Percentiles rank a stretch among this genome's conserved stretches.
These are phyloP conservation scores for Triangularia verruculosa DNA, from an alignment of 2,329 filamentous ascomycete species.

Conservation along the genomic window DNA sequence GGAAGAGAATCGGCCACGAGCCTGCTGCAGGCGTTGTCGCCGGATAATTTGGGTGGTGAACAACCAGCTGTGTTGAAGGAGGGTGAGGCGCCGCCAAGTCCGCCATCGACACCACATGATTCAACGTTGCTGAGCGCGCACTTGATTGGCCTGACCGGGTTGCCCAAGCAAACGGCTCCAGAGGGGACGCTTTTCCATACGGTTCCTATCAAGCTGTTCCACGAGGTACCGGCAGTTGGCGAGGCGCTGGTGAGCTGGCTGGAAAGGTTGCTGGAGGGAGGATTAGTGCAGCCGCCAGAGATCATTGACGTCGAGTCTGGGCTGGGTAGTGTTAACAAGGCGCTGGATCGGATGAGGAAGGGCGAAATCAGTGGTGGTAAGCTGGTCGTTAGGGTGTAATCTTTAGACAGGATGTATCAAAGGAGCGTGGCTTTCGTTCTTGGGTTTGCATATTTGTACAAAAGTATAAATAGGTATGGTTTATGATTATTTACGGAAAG, in stretches of 20 bases:
- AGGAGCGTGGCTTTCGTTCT: neutral
- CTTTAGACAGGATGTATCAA: neutral
- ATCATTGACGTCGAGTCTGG: constrained; percentile 64
- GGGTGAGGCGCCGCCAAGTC: constrained; percentile 30
- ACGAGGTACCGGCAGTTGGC: constrained; percentile 63
- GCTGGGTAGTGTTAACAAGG: constrained; percentile 63
- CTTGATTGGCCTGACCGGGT: constrained; percentile 63
- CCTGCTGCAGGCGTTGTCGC: constrained; percentile 52
- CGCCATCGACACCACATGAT: constrained; percentile 39
- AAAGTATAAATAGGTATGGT: neutral
- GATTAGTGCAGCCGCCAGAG: constrained; percentile 56
- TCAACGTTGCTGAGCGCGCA: constrained; percentile 43
- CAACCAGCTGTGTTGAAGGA: neutral
- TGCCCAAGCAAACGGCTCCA: constrained; percentile 55
- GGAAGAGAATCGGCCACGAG: constrained; percentile 61
- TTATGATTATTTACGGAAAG: neutral
- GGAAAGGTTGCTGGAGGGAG: constrained; percentile 58
- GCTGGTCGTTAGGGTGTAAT: constrained; percentile 52
- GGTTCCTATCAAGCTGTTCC: constrained; percentile 74
- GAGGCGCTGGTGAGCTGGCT: constrained; percentile 63
- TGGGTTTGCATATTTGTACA: neutral
- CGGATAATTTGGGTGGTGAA: constrained; percentile 18
- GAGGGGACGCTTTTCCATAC: constrained; percentile 55
- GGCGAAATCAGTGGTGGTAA: constrained; percentile 67
- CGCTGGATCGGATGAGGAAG: constrained; percentile 62